Evolutionary conservation across 2,329 filamentous ascomycete genomes (phyloP), one percentile per base, ranked within the genome.

Genomic region (Alternaria sp.): DNA sequence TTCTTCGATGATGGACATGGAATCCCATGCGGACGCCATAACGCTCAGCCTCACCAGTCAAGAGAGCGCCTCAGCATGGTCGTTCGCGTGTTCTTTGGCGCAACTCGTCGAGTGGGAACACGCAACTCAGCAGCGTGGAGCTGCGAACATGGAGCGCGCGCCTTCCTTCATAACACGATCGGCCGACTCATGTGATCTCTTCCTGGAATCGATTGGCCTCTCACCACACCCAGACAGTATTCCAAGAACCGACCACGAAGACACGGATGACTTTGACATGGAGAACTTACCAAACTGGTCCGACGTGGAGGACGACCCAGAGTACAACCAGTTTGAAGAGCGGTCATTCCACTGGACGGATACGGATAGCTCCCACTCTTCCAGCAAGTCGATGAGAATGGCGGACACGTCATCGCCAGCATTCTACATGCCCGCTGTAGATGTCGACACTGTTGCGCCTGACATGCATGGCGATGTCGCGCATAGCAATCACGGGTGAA

Each of bases 271-370:
- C 15, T 41, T 18, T 41, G 46, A 58, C 3, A 45, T 58, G 8
- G 33, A 53, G 3, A 9, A 55, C 3, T 23, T 59, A 21, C 60
- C 60, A 30, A 21, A 53, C 15, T 58, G 60, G 58, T 41, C 50
- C 12, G 51, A 60, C 10, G 51, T 56, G 5, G 53, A 63, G 20
- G 54, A 60, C 25, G 59, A 63, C 12, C 5, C 25, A 6, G 56
- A 45, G 33, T 53, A 58, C 18, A 45, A 53, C 14, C 15, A 44
- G 7, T n/a, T 44, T 21, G 25, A 28, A 11, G n/a, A 44, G 30
- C 28, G 25, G 30, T 20, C 28, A 6, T 43, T 37, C 18, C 26
- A 18, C 15, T 55, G 41, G 47, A 58, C 54, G 33, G 26, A 41
- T 54, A n/a, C 49, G 41, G 21, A 33, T 6, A n/a, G 15, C 5